phyloP scores from a whole-genome alignment of 2,329 filamentous ascomycete genomes.

The Chaetomiaceae sp. region DNA sequence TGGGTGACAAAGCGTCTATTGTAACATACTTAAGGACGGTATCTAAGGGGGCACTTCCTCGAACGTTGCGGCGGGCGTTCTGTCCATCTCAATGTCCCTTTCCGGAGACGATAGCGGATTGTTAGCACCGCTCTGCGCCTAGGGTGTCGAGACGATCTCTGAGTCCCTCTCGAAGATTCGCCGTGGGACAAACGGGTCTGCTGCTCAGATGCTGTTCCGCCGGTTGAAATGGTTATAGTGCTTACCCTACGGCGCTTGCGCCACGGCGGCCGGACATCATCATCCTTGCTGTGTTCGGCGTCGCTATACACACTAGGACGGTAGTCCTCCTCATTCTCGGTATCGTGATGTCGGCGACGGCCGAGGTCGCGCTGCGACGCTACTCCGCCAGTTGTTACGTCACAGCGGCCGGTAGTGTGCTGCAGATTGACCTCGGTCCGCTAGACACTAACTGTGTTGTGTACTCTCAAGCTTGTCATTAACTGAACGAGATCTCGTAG shows the following conservation, averaged over 20 bases:
- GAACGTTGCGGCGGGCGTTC: constrained; percentile 1
- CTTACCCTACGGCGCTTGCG: constrained; percentile 5
- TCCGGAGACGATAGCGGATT: neutral
- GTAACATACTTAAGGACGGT: constrained; percentile 6
- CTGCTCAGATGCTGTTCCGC: constrained; percentile 6
- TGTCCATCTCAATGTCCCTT: constrained; percentile 7
- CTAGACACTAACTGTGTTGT: no score
- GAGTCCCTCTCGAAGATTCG: constrained; percentile 4
- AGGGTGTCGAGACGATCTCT: constrained; percentile 5
- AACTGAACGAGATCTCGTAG: no score
- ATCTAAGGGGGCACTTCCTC: constrained; percentile 4
- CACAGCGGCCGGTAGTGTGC: no score
- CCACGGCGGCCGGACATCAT: neutral
- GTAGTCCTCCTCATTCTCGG: constrained; percentile 10
- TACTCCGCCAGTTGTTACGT: neutral
- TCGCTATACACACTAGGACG: constrained; percentile 1
- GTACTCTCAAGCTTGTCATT: no score
- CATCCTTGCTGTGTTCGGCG: constrained; percentile 10
- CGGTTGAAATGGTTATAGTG: neutral
- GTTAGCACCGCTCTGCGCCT: constrained; percentile 3
- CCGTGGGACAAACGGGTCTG: neutral
- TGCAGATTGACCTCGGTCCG: no score
- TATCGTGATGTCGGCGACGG: constrained; percentile 2
- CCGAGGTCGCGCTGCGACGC: constrained; percentile 8
- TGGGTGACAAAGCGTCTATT: constrained; percentile 2